phyloP scores from a whole-genome alignment of 2,329 filamentous ascomycete genomes.

The Xylaria sp. region DNA sequence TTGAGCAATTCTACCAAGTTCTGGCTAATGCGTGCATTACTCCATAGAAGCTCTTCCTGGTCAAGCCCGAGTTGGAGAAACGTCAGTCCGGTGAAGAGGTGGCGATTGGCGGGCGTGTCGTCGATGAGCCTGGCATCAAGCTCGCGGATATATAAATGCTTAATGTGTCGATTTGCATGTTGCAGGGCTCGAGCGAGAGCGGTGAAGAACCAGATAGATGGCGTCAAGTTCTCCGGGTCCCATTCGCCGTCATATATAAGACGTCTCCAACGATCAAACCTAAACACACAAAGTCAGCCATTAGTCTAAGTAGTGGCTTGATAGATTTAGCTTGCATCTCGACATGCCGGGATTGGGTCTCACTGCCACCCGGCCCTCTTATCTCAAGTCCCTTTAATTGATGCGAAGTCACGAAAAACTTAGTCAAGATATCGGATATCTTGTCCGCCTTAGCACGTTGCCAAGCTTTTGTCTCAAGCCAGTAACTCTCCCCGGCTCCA shows the following conservation, averaged over 20 bases:
- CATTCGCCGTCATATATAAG: too few species aligned
- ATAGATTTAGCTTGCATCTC: conserved; percentile 4
- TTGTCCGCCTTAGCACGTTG: conserved; percentile 8
- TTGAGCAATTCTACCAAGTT: conserved; percentile 14
- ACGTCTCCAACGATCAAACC: too few species aligned
- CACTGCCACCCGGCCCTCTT: conserved; percentile 10
- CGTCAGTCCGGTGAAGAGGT: conserved; percentile 18
- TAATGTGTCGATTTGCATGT: conserved; percentile 4
- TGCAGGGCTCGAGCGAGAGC: conserved; percentile 11
- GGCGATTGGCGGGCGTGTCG: conserved; percentile 10
- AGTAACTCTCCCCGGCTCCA: neutral
- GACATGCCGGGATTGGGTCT: conserved; percentile 5
- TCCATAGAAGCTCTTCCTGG: conserved; percentile 11
- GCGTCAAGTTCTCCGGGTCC: too few species aligned
- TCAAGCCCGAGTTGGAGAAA: conserved; percentile 10
- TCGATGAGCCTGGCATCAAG: conserved; percentile 7
- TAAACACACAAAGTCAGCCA: too few species aligned
- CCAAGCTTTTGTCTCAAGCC: conserved; percentile 4
- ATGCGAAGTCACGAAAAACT: conserved; percentile 9
- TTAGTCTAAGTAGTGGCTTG: conserved; percentile 11
- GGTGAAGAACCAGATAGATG: conserved; percentile 4
- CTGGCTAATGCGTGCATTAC: conserved; percentile 1
- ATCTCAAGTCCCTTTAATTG: conserved; percentile 7
- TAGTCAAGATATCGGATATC: conserved; percentile 3
- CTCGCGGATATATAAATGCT: conserved; percentile 5